These are phyloP conservation scores for Aspergillus tamarii DNA, from an alignment of 2,329 filamentous ascomycete genomes.

Conservation along the genomic window DNA sequence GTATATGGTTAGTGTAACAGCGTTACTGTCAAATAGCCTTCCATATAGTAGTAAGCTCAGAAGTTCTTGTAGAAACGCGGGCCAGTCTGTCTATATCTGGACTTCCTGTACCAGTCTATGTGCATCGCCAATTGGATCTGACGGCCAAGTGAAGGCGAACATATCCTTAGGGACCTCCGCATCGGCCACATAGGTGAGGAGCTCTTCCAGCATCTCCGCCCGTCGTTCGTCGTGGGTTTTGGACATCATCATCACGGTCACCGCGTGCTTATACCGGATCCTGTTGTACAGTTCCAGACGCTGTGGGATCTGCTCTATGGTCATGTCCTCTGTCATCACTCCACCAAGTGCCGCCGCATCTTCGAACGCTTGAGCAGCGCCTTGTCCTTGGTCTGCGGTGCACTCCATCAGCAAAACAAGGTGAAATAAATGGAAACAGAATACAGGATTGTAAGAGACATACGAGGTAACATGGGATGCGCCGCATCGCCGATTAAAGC, in stretches of 20 bases:
- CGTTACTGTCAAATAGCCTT: no score
- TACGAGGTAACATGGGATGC: neutral
- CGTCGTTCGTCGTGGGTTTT: neutral
- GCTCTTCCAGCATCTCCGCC: neutral
- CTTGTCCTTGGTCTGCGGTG: neutral
- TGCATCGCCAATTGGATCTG: neutral
- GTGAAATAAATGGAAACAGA: neutral
- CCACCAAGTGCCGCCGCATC: neutral
- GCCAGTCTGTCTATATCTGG: neutral
- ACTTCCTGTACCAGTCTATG: neutral
- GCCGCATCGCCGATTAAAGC: slow-evolving; percentile 25
- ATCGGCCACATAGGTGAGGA: neutral
- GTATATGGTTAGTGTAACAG: no score
- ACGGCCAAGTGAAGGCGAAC: neutral
- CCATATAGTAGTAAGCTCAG: neutral
- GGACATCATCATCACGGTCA: neutral
- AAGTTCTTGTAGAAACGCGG: neutral
- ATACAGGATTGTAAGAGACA: neutral
- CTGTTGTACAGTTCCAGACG: neutral
- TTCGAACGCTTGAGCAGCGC: neutral
- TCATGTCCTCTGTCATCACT: neutral
- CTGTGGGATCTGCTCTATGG: neutral
- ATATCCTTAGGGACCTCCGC: neutral
- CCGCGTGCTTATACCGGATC: neutral
- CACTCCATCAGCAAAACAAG: neutral